phyloP scores from a whole-genome alignment of 352 stramenopile species.

The Peronosclerospora sorghi region DNA sequence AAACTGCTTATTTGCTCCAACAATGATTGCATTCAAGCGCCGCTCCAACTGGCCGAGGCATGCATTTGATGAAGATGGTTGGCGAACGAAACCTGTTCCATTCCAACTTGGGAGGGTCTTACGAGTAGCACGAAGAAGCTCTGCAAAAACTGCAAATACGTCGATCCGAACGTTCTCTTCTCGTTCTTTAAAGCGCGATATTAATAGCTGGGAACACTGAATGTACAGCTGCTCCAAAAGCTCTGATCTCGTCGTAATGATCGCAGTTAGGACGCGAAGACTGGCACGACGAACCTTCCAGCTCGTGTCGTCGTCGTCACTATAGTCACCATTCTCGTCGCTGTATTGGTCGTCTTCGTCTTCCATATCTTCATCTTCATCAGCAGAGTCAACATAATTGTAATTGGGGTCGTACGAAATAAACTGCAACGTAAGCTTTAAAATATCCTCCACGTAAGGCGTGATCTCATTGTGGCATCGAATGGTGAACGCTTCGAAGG shows the following conservation, averaged over 20 bases:
- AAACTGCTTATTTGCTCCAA: conserved; percentile 75
- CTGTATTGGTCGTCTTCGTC: conserved; percentile 78
- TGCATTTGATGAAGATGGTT: conserved; percentile 25
- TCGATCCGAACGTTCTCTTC: conserved; percentile 98
- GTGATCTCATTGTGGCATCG: conserved; percentile 94
- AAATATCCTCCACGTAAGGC: conserved; percentile 88
- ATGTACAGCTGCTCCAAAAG: conserved; percentile 79
- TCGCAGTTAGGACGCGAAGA: conserved; percentile 86
- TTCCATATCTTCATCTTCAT: conserved; percentile 82
- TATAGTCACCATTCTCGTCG: conserved; percentile 84
- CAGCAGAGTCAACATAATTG: conserved; percentile 91
- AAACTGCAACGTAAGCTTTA: conserved; percentile 86
- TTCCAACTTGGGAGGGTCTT: conserved; percentile 33
- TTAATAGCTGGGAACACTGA: conserved; percentile 71
- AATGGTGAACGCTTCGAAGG: conserved; percentile 95
- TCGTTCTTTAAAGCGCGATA: conserved; percentile 91
- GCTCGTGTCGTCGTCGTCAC: conserved; percentile 89
- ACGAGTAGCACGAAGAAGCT: conserved; percentile 78
- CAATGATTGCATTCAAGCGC: conserved; percentile 58
- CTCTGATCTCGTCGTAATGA: conserved; percentile 85
- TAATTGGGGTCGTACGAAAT: conserved; percentile 99
- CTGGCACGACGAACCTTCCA: conserved; percentile 95
- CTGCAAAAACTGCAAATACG: conserved; percentile 91
- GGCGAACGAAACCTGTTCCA: conserved; percentile 11
- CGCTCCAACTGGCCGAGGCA: conserved; percentile 48